Conservation (phyloP, 2,329 filamentous ascomycete genomes). For the Monilinia laxa region DNA sequence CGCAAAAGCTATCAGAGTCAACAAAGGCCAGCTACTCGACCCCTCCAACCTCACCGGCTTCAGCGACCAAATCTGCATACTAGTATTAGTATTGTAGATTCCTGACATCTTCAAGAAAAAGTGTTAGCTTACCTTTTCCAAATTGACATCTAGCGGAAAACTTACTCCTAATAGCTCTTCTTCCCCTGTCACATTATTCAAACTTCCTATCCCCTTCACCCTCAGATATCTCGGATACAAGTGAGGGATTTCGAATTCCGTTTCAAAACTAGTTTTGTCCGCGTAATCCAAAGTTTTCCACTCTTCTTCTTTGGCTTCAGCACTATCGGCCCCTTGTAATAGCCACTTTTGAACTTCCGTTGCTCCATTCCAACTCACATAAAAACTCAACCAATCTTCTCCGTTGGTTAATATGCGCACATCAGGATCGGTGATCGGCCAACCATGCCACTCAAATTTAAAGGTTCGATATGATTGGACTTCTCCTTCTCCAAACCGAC, state of each 20-base stretch:
- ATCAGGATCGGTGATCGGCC: slow-evolving; percentile 42
- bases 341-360: slow-evolving; percentile 49
- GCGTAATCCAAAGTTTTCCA: slow-evolving; percentile 17
- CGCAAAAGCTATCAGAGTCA: slow-evolving; percentile 9
- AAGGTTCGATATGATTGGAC: slow-evolving; percentile 45
- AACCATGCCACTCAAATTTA: slow-evolving; percentile 44
- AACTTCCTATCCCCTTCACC: slow-evolving; percentile 10
- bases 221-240: slow-evolving; percentile 15
- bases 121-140: slow-evolving; percentile 19
- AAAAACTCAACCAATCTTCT: slow-evolving; percentile 43
- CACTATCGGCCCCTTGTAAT: slow-evolving; percentile 17
- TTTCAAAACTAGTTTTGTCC: slow-evolving; percentile 19
- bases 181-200: slow-evolving; percentile 1
- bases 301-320: slow-evolving; percentile 4
- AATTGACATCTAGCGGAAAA: slow-evolving; percentile 14
- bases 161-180: slow-evolving; percentile 19
- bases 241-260: slow-evolving; percentile 12
- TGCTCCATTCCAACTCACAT: slow-evolving; percentile 56
- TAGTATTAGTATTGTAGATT: slow-evolving; percentile 18
- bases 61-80: slow-evolving; percentile 20
- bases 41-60: slow-evolving; percentile 18
- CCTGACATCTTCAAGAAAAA: slow-evolving; percentile 12
- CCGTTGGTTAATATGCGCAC: slow-evolving; percentile 40
- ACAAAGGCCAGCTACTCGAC: slow-evolving; percentile 12
- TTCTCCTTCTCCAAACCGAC: slow-evolving; percentile 34